Evolutionary conservation across 2,329 filamentous ascomycete genomes (phyloP).

Genomic region (Aspergillus sp.): DNA sequence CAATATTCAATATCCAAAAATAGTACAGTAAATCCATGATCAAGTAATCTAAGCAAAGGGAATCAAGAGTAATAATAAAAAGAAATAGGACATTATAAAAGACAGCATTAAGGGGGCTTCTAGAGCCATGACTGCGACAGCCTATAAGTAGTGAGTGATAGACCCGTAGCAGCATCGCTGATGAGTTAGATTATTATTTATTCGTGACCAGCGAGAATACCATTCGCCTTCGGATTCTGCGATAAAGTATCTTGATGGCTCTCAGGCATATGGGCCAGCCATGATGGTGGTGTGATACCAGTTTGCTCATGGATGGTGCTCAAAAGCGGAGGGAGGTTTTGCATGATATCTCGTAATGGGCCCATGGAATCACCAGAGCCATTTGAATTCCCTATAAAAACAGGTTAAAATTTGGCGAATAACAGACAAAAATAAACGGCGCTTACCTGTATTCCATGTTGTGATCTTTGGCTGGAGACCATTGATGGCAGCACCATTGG

Average conservation of each 20-base stretch:
- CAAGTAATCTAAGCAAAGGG: too few species aligned
- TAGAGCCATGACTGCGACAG: too few species aligned
- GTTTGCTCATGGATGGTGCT: conserved; percentile 86
- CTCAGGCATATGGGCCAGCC: conserved; percentile 56
- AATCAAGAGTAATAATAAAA: too few species aligned
- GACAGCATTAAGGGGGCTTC: too few species aligned
- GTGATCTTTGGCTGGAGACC: conserved; percentile 85
- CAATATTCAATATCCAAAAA: too few species aligned
- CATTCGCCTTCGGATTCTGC: not conserved
- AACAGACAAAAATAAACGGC: not conserved
- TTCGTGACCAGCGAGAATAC: not conserved
- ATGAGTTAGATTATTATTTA: not conserved
- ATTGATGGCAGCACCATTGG: conserved; percentile 69
- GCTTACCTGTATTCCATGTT: conserved; percentile 73
- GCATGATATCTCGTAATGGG: conserved; percentile 75
- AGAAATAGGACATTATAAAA: too few species aligned
- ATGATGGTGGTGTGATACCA: conserved; percentile 72
- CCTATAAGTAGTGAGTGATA: too few species aligned
- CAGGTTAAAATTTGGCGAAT: conserved; percentile 1
- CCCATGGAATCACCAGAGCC: conserved; percentile 51
- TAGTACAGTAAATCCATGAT: too few species aligned
- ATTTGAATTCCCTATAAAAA: conserved; percentile 34
- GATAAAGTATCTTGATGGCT: not conserved
- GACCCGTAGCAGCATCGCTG: not conserved
- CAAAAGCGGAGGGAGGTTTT: conserved; percentile 76